phyloP scores from a whole-genome alignment of 2,329 filamentous ascomycete species.

The Phialophora expanda region DNA sequence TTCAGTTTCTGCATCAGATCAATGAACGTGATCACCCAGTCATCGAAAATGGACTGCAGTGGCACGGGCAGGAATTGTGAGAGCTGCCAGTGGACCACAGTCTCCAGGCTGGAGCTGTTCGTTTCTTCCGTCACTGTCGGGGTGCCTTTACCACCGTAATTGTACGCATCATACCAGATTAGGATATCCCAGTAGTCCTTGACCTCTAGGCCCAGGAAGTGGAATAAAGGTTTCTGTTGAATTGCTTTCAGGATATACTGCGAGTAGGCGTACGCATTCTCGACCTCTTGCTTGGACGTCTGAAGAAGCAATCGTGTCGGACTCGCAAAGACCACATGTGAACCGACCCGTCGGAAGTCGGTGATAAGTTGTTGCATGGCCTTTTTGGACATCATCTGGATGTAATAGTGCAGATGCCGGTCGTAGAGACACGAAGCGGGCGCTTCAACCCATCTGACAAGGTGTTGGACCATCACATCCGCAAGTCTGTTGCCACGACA shows the following conservation, averaged over 20 bases:
- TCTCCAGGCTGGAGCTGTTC: constrained; percentile 81
- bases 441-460: constrained; percentile 96
- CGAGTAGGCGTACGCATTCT: constrained; percentile 94
- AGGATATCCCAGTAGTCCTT: constrained; percentile 99
- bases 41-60: constrained; percentile 82
- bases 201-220: constrained; percentile 95
- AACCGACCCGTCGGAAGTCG: constrained; percentile 93
- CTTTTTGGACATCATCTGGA: constrained; percentile 98
- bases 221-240: constrained; percentile 91
- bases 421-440: constrained; percentile 95
- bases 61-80: constrained; percentile 81
- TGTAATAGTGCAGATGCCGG: constrained; percentile 90
- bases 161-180: constrained; percentile 98
- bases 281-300: constrained; percentile 94
- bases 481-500: constrained; percentile 91
- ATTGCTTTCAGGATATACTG: constrained; percentile 98
- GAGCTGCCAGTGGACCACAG: constrained; percentile 98
- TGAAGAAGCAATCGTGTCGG: constrained; percentile 88
- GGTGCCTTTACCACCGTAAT: constrained; percentile 94
- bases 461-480: constrained; percentile 94
- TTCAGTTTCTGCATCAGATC: constrained; percentile 91
- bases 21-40: constrained; percentile 94
- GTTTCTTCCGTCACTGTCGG: constrained; percentile 72
- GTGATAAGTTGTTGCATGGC: constrained; percentile 96
- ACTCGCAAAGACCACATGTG: constrained; percentile 93